Base-by-base conservation (phyloP, 83 land plant genomes). In the Thuja plicata region DNA sequence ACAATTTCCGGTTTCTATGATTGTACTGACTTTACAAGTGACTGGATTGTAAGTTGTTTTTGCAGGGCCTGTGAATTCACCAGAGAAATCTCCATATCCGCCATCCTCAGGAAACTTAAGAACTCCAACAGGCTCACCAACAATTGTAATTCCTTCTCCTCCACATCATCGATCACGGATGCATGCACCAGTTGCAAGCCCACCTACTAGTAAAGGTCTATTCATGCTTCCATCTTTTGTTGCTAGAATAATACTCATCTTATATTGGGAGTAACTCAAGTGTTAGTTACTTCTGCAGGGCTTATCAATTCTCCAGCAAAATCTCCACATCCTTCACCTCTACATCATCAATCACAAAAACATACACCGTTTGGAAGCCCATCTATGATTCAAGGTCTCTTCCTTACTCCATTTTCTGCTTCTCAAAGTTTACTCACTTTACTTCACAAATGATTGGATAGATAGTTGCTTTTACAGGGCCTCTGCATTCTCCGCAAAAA, bases 11-110 rank as follows among this genome's bases (percentile, higher is more conserved):
- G 55, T 52, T 52, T 52, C 55, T 52, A 3, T 3, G 3, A 13
- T 52, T 50, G 17, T 52, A 52, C 55, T 52, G 1, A 83, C 55
- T 45, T 48, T n/a, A 19, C 27, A 83, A 19, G 17, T 83, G 32
- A 45, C 52, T 83, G 85, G 16, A 48, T 48, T 83, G 54, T 83
- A 48, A 27, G 50, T 45, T 86, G 87, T 32, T 86, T 60, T 86
- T 86, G 71, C 43, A 86, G 87, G 87, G 62, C 87, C 71, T 86
- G 71, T 60, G 24, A 38, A 86, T 55, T 86, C 87, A 2, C 70
- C 71, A 13, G 62, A 15, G 1, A 85, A 85, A 41, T 45, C 30
- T 46, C 87, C 87, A 12, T 8, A n/a, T 85, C 52, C 27, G 8
- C 13, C 62, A 24, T n/a, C 85, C 19, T 8, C 24, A 10, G 87